A percentile compares a stretch with the other conserved stretches of the same genome.
Evolutionary conservation across 371 early-diverging fungal genomes (phyloP).

Genomic region (Coemansia sp.): DNA sequence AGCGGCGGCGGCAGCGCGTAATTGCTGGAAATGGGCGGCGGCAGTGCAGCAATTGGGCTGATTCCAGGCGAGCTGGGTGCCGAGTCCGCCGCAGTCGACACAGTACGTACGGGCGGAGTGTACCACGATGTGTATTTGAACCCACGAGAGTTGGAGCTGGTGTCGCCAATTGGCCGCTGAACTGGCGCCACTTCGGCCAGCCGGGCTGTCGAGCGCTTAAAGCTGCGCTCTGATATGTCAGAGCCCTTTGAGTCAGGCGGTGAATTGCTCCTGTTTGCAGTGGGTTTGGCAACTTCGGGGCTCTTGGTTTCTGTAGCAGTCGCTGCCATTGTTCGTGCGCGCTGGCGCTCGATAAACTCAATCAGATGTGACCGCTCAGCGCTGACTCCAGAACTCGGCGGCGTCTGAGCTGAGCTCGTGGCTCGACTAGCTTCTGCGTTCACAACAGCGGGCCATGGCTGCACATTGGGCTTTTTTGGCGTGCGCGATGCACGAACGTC

Average conservation of each 20-base stretch:
- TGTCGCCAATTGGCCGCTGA: background rate
- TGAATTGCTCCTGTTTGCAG: no score
- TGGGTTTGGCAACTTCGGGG: background rate
- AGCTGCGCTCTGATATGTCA: conserved; percentile 41
- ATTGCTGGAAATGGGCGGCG: background rate
- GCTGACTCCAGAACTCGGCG: background rate
- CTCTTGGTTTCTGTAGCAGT: background rate
- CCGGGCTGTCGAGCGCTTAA: conserved; percentile 47
- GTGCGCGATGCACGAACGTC: conserved; percentile 9
- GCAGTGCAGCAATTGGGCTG: background rate
- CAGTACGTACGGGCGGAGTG: background rate
- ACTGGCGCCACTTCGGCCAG: conserved; percentile 27
- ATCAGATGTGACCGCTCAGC: conserved; percentile 39
- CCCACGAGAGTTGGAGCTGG: background rate
- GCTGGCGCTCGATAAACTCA: conserved; percentile 43
- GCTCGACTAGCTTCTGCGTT: no score
- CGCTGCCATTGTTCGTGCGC: conserved; percentile 14
- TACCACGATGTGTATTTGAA: conserved; percentile 24
- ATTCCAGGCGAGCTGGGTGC: background rate
- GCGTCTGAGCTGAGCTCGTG: background rate
- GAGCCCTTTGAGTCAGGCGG: conserved; percentile 23
- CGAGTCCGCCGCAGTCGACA: background rate
- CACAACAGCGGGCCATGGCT: background rate
- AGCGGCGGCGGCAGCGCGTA: conserved; percentile 6
- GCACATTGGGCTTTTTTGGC: background rate